These are phyloP conservation scores for Atkinsonella hypoxylon DNA, from an alignment of 2,329 filamentous ascomycete species.

Conservation along the genomic window DNA sequence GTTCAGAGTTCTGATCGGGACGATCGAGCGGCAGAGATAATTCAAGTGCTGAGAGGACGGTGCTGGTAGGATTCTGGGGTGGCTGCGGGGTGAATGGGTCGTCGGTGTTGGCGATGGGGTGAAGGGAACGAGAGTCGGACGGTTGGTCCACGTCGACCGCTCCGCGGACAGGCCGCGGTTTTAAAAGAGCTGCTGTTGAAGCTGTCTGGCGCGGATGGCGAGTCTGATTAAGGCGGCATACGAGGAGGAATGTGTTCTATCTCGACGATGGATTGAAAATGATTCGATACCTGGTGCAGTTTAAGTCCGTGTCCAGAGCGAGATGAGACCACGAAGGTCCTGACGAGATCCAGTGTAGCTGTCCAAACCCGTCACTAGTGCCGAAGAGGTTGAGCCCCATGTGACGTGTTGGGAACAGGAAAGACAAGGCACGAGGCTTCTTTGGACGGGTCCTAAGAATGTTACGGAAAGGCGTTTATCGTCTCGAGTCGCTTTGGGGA, in stretches of 20 bases:
- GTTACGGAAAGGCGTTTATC: not conserved
- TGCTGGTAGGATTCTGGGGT: conserved; percentile 35
- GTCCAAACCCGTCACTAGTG: not conserved
- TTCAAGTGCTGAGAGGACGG: conserved; percentile 29
- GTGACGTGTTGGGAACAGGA: not conserved
- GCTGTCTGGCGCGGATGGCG: conserved; percentile 1
- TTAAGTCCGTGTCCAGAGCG: not conserved
- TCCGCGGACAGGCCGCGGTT: conserved; percentile 29
- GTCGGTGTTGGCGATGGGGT: conserved; percentile 41
- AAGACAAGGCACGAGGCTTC: not conserved
- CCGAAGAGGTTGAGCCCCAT: not conserved
- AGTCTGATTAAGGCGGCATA: conserved; percentile 7
- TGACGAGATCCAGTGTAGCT: not conserved
- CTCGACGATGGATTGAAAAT: not conserved
- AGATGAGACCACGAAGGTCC: not conserved
- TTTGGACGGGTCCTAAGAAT: not conserved
- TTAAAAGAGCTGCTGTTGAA: conserved; percentile 5
- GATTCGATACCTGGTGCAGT: too few relatives aligned
- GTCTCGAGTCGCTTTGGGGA: not conserved
- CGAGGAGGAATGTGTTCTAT: conserved; percentile 3
- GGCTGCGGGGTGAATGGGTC: conserved; percentile 46
- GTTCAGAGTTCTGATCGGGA: conserved; percentile 13
- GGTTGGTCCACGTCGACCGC: conserved; percentile 29
- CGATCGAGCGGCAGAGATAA: conserved; percentile 13
- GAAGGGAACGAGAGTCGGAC: conserved; percentile 20